Base-by-base conservation (phyloP, 208 protist species). In the Strigomonas culicis region DNA sequence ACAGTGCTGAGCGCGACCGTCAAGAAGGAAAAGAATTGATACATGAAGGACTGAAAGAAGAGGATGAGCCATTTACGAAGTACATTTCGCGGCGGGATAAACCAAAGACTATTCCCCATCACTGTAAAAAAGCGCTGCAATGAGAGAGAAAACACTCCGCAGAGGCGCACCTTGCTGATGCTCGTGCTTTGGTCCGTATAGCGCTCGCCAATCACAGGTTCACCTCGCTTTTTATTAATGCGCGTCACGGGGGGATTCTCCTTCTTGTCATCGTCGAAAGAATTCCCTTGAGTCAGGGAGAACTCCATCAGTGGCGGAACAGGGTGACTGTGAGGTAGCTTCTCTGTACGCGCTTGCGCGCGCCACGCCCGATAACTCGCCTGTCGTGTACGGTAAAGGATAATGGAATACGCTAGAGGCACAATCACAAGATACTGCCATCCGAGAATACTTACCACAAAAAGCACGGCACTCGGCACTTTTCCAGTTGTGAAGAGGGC, bases 1-100 rank as follows among this genome's bases (percentile, higher is more conserved):
- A 87, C 57, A 28, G 75, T 66, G 28, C 86, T 84, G 15, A 74
- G 0, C 0, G 74, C 15, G 6, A 94, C 77, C 32, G 34, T 50
- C 2, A 77, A 24, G 1, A 67, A 63, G 31, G 70, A 70, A 27
- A 82, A 4, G 1, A 82, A 27, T 19, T 69, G 58, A 56, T 83
- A 91, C 4, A 63, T 24, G 25, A 66, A 21, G 13, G 74, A 83
- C 62, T 55, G 65, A 21, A 90, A 46, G 8, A 86, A 51, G 24
- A 43, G 63, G 49, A 75, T 49, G 46, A 83, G 53, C 46, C 56
- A 46, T 0, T 49, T n/a, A 0, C 78, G 74, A 25, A 87, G 24
- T 2, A 65, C 43, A 51, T 70, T 71, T 31, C 24, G 32, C 10
- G 8, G 73, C 68, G n/a, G 52, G 34, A 59, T 75, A 17, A 43